These are phyloP conservation scores for Naegleria fowleri DNA, from an alignment of 208 protist species.

Conservation along the genomic window DNA sequence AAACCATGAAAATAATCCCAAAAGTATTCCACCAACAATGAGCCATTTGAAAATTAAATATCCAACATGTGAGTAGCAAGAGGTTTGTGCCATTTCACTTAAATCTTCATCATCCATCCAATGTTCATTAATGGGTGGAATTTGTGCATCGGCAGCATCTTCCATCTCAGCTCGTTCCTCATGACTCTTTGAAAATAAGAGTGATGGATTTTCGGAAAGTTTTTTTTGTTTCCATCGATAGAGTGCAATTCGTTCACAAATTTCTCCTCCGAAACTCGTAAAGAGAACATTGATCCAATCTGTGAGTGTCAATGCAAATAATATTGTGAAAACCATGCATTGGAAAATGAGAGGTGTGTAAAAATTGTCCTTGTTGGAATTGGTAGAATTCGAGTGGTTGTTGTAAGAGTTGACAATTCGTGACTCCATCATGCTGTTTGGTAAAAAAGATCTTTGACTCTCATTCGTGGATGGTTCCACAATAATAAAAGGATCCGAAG, in stretches of 20 bases:
- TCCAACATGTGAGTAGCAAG: background rate
- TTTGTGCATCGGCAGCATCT: background rate
- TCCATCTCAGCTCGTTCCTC: background rate
- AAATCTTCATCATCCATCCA: background rate
- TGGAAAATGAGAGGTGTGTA: background rate
- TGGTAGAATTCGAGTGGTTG: no score
- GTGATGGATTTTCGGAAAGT: background rate
- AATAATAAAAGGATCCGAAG: background rate
- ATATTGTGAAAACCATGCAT: background rate
- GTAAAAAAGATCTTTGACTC: no score
- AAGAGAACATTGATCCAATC: background rate
- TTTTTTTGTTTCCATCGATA: background rate
- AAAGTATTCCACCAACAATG: background rate
- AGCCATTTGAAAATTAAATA: background rate
- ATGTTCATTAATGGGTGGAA: background rate
- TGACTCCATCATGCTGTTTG: no score
- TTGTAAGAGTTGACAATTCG: no score
- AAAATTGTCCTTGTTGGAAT: no score
- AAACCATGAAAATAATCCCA: background rate
- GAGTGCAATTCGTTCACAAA: background rate
- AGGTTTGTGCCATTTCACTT: background rate
- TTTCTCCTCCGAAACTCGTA: background rate
- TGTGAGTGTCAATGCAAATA: background rate
- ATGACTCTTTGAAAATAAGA: background rate
- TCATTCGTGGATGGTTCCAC: background rate